Evolutionary conservation across 192 early-diverging fungal species (phyloP), one percentile per base, ranked within the genome.

Genomic region (Gonapodya sp.): DNA sequence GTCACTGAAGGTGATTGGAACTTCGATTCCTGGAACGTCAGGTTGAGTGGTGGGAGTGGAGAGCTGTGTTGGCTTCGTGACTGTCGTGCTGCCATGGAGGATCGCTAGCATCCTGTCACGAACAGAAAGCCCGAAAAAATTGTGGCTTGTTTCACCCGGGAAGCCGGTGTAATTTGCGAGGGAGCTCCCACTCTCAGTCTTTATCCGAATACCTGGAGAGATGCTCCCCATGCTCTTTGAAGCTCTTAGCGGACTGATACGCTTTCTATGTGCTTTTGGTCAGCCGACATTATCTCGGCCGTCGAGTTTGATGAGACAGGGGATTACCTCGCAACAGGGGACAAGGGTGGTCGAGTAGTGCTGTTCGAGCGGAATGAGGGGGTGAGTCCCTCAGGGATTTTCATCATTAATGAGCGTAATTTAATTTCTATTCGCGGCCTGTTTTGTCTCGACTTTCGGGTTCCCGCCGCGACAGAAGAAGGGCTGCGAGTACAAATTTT

Each of bases 401-500:
- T 0, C 82, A 34, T 80, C 1, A 0, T 2, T 1, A 34, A 36
- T 30, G 33, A 8, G 36, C 0, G 0, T 31, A 18, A 73, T 82
- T 78, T 0, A 24, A 82, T 34, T n/a, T n/a, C n/a, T n/a, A n/a
- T n/a, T n/a, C n/a, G 34, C 78, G 35, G 36, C 36, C 73, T 36
- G 72, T 24, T 85, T 0, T 16, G 0, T 73, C 8, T 80, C 1
- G 18, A 1, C 2, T 78, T 18, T 78, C 31, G 35, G 30, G n/a
- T 73, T 80, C 46, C 36, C 36, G 36, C 24, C 32, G 8, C 36
- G 83, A 34, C 87, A 98, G 96, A 99, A 99, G 90, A 95, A 96
- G 87, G 92, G 94, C n/a, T 98, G 96, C 87, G 97, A 99, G 86
- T 99, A 98, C 91, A 97, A 97, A 86, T 99, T 99, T 84, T 96